A percentile compares a stretch with the other conserved stretches of the same genome.
phyloP scores from a whole-genome alignment of 2,329 filamentous ascomycete species.

The Colletotrichum sp. region DNA sequence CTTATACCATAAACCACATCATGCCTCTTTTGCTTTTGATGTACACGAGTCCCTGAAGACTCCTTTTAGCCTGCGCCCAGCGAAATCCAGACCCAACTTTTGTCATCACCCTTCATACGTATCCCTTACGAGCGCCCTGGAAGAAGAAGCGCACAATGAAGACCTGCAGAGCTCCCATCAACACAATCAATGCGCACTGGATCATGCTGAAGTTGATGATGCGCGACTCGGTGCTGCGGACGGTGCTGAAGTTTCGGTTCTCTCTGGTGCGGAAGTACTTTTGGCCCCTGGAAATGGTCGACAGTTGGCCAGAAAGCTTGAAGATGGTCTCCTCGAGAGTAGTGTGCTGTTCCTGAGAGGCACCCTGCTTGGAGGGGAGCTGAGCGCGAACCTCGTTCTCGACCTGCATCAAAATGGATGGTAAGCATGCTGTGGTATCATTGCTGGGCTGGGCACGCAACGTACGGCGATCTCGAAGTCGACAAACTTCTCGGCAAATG shows the following conservation, averaged over 20 bases:
- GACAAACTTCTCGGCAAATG: slow-evolving; percentile 95
- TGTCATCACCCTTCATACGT: slow-evolving; percentile 55
- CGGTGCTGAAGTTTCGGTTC: slow-evolving; percentile 98
- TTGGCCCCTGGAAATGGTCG: slow-evolving; percentile 94
- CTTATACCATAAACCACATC: slow-evolving; percentile 16
- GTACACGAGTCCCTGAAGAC: slow-evolving; percentile 17
- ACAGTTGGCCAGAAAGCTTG: slow-evolving; percentile 91
- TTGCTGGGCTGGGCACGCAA: slow-evolving; percentile 23
- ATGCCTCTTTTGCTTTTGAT: slow-evolving; percentile 19
- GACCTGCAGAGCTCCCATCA: slow-evolving; percentile 95
- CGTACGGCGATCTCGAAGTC: slow-evolving; percentile 96
- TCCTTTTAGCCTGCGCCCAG: slow-evolving; percentile 4
- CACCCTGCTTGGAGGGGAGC: slow-evolving; percentile 87
- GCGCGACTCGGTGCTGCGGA: slow-evolving; percentile 90
- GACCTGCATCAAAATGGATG: slow-evolving; percentile 59
- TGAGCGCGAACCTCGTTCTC: slow-evolving; percentile 86
- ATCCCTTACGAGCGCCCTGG: slow-evolving; percentile 75
- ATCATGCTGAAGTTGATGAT: slow-evolving; percentile 98
- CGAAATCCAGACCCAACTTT: slow-evolving; percentile 13
- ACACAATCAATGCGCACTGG: slow-evolving; percentile 88
- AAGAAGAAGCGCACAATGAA: slow-evolving; percentile 99
- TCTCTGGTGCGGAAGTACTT: slow-evolving; percentile 99
- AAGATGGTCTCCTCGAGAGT: slow-evolving; percentile 92
- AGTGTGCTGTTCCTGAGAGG: slow-evolving; percentile 86
- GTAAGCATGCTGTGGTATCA: slow-evolving; percentile 12